phyloP scores from a whole-genome alignment of 805 yeast genomes.

The Barnettozyma botsteinii region DNA sequence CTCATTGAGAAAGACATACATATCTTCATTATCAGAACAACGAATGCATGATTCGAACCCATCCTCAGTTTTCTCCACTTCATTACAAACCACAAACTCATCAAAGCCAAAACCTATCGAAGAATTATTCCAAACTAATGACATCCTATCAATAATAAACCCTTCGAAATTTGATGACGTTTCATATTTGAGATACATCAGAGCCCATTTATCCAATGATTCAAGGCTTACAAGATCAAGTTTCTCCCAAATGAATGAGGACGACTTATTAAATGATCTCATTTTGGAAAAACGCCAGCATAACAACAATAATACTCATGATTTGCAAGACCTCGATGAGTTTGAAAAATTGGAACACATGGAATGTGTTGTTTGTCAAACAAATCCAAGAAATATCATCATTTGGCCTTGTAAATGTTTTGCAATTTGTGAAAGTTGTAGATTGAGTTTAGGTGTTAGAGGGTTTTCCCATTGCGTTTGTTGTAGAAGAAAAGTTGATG shows the following conservation, averaged over 20 bases:
- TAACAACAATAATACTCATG: constrained; percentile 12
- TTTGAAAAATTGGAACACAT: constrained; percentile 23
- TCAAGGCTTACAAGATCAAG: constrained; percentile 31
- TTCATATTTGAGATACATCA: constrained; percentile 11
- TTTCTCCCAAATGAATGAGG: constrained; percentile 27
- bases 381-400: constrained; percentile 65
- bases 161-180: constrained; percentile 24
- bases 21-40: not conserved
- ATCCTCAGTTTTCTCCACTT: not conserved
- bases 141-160: constrained; percentile 25
- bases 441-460: constrained; percentile 64
- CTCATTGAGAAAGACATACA: constrained; percentile 14
- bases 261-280: constrained; percentile 27
- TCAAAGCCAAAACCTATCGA: constrained; percentile 6
- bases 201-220: constrained; percentile 20
- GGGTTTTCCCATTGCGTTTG: constrained; percentile 79
- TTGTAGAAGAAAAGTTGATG: constrained; percentile 71
- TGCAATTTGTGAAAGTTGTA: constrained; percentile 80
- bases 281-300: constrained; percentile 22
- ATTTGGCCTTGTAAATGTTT: constrained; percentile 94
- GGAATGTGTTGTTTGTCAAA: constrained; percentile 71
- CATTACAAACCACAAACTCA: not conserved
- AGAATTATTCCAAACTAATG: constrained; percentile 19
- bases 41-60: not conserved
- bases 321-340: constrained; percentile 20